Evolutionary conservation across 1,139 yeast genomes (phyloP), one percentile per base, ranked within the genome.

Genomic region (Kodamaea anthophila): DNA sequence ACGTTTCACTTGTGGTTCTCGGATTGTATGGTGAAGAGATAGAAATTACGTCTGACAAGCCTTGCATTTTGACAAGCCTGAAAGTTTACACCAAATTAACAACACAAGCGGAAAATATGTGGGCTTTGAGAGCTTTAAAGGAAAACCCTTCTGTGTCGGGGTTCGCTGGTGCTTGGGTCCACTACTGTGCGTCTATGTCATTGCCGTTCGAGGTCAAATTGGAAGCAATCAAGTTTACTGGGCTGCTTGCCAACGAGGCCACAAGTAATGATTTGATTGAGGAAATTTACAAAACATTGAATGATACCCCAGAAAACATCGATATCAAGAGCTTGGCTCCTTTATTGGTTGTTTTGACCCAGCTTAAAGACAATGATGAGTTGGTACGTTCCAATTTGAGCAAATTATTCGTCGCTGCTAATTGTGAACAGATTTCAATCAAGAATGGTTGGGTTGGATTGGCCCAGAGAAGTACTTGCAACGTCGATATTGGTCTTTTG

Each of bases 381-480:
- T 29, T 40, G 28, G 37, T 51, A 8, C 53, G 65, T 14, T 43
- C 46, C 10, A 47, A 64, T 15, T 49, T 70, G 30, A 58, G 56
- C 4, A 47, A 58, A 4, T 65, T 76, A 13, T 50, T 83, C n/a
- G 57, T 81, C 15, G 47, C 74, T 8, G 61, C 81, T 8, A 85
- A 83, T 47, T 75, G 73, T 39, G 42, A 54, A 2, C 47, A 39
- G 4, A 55, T 69, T 18, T 53, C 55, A 2, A 47, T 65, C 6
- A 72, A 71, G 32, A 65, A 65, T 35, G 79, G 83, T 2, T 91
- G 98, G 98, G 82, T 87, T 24, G 84, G 84, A 0, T 57, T 87
- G 29, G 77, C 78, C 25, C 75, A 81, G 44, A 61, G 74, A 32
- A 67, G 81, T 8, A 33, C 41, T 4, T 32, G 41, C 26, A 55